These are phyloP conservation scores for Helianthus annuus DNA, from an alignment of 129 eudicot genomes.

Conservation along the genomic window DNA sequence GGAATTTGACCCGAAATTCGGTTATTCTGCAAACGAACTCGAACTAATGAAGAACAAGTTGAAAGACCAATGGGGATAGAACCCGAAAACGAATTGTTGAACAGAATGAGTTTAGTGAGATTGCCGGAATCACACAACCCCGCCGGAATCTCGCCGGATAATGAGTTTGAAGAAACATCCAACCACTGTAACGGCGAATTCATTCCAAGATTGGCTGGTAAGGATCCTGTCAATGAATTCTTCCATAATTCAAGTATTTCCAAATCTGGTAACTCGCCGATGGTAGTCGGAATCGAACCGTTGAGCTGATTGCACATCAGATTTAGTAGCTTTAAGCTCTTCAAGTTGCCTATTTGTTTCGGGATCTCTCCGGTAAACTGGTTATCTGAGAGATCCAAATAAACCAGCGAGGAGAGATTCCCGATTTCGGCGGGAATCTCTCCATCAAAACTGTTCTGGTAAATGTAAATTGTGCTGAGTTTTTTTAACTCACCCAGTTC, in stretches of 20 bases:
- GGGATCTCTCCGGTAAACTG: slow-evolving; percentile 75
- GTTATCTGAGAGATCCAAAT: slow-evolving; percentile 76
- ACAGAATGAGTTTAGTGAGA: slow-evolving; percentile 79
- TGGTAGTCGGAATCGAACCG: slow-evolving; percentile 57
- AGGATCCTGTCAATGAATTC: slow-evolving; percentile 64
- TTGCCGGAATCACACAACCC: slow-evolving; percentile 71
- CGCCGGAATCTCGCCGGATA: slow-evolving; percentile 75
- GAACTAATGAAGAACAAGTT: slow-evolving; percentile 59
- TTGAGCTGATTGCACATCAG: slow-evolving; percentile 70
- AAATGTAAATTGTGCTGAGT: slow-evolving; percentile 66
- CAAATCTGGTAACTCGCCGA: slow-evolving; percentile 66
- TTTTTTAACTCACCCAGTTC: slow-evolving; percentile 66
- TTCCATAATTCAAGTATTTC: slow-evolving; percentile 75
- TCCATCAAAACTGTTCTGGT: slow-evolving; percentile 64
- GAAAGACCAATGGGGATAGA: slow-evolving; percentile 69
- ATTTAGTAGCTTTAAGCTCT: slow-evolving; percentile 69
- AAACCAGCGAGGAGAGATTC: slow-evolving; percentile 45
- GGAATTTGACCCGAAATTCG: slow-evolving; percentile 63
- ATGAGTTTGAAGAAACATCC: slow-evolving; percentile 73
- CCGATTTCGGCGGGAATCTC: slow-evolving; percentile 69
- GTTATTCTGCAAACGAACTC: slow-evolving; percentile 74
- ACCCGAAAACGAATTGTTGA: slow-evolving; percentile 82
- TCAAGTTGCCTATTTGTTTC: slow-evolving; percentile 45
- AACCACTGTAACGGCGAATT: slow-evolving; percentile 70
- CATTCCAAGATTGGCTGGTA: slow-evolving; percentile 68